Conservation (phyloP, 345 rosid genomes). For the Garcia nutans region DNA sequence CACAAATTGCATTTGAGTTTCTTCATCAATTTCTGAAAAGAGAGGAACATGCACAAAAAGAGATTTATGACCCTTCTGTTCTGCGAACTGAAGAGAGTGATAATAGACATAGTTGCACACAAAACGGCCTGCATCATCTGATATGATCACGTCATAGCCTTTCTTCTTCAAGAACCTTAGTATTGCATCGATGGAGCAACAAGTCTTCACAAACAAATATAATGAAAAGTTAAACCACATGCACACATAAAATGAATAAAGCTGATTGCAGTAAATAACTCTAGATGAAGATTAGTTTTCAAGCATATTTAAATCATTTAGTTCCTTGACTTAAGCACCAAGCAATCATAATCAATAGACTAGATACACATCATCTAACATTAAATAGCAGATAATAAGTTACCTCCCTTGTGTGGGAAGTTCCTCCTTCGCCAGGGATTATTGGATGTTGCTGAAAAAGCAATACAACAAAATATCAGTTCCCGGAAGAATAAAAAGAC, state of each 20-base stretch:
- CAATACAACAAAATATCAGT: conserved; percentile 14
- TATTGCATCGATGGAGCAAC: conserved; percentile 46
- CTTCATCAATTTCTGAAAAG: conserved; percentile 61
- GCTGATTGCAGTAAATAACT: background rate
- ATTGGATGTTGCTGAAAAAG: conserved; percentile 46
- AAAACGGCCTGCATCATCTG: conserved; percentile 69
- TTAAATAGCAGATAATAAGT: background rate
- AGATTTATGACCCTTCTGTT: conserved; percentile 65
- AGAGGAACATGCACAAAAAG: conserved; percentile 75
- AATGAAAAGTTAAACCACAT: conserved; percentile 8
- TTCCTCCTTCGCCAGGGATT: conserved; percentile 57
- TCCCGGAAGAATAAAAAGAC: background rate
- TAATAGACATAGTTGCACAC: conserved; percentile 79
- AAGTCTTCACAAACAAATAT: conserved; percentile 41
- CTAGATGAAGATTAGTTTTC: background rate
- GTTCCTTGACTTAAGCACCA: conserved; percentile 7
- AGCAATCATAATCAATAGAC: background rate
- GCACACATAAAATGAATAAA: background rate
- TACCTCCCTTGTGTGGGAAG: conserved; percentile 55
- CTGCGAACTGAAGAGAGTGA: conserved; percentile 67
- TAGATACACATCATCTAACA: background rate
- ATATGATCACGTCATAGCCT: conserved; percentile 48
- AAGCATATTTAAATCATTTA: background rate
- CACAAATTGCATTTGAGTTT: conserved; percentile 64
- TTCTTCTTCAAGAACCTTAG: conserved; percentile 41